These are phyloP conservation scores for Amanita pseudoporphyria DNA, from an alignment of 768 basidiomycete genomes.

Conservation along the genomic window DNA sequence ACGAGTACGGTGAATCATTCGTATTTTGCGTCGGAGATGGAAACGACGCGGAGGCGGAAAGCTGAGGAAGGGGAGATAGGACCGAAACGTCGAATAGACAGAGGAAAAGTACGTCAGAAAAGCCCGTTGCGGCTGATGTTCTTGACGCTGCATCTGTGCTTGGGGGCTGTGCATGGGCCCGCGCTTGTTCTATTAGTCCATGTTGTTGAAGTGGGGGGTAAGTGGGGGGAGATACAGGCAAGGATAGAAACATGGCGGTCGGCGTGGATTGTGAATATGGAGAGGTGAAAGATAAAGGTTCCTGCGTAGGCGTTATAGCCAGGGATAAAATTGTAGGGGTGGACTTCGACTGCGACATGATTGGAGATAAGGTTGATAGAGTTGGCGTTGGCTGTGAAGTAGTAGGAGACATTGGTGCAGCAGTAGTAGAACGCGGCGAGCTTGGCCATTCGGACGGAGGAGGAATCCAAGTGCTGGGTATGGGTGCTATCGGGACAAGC, in stretches of 20 bases:
- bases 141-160: neutral
- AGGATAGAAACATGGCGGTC: neutral
- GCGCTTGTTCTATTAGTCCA: neutral
- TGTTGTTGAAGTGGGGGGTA: neutral
- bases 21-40: neutral
- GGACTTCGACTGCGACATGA: neutral
- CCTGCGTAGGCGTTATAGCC: slow-evolving; percentile 4
- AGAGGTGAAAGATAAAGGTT: slow-evolving; percentile 7
- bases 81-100: neutral
- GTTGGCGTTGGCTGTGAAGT: neutral
- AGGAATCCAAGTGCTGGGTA: slow-evolving; percentile 60
- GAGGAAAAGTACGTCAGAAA: neutral
- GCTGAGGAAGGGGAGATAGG: slow-evolving; percentile 1
- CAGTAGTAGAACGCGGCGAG: neutral
- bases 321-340: neutral
- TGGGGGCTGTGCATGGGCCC: neutral
- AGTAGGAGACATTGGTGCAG: neutral
- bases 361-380: neutral
- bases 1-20: neutral
- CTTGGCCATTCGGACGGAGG: slow-evolving; percentile 6
- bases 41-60: neutral
- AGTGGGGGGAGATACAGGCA: neutral
- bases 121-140: neutral
- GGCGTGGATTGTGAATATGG: neutral
- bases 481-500: slow-evolving; percentile 66